phyloP scores from a whole-genome alignment of 805 yeast species.

The Komagataella pseudopastoris region DNA sequence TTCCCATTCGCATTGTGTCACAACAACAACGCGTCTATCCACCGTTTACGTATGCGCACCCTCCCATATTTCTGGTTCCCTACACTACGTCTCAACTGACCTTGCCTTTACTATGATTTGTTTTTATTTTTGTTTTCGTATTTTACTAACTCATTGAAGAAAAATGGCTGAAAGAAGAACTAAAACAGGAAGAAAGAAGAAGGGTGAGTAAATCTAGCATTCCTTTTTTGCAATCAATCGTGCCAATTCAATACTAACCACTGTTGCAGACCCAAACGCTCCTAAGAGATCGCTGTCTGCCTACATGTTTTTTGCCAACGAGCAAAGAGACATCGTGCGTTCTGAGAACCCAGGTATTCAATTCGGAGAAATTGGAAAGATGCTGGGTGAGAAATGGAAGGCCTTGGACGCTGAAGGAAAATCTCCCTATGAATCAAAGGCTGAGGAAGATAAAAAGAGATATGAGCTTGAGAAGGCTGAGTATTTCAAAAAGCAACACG shows the following conservation, averaged over 20 bases:
- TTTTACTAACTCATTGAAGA: slow-evolving; percentile 2
- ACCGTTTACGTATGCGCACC: neutral
- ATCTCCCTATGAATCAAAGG: slow-evolving; percentile 83
- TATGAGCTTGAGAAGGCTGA: slow-evolving; percentile 93
- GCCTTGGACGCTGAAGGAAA: slow-evolving; percentile 73
- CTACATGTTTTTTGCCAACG: slow-evolving; percentile 98
- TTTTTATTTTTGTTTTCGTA: slow-evolving; percentile 3
- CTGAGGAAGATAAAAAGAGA: slow-evolving; percentile 94
- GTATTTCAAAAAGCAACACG: slow-evolving; percentile 27
- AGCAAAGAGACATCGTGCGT: slow-evolving; percentile 90
- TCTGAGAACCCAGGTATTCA: slow-evolving; percentile 94
- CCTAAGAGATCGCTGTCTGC: slow-evolving; percentile 98
- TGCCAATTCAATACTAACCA: neutral
- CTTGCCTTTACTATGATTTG: neutral
- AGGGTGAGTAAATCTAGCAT: slow-evolving; percentile 8
- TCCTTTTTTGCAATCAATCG: neutral
- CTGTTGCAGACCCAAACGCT: slow-evolving; percentile 75
- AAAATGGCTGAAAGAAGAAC: slow-evolving; percentile 15
- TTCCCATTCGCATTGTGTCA: neutral
- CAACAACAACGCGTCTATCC: neutral
- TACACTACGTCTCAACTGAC: neutral
- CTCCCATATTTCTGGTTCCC: neutral
- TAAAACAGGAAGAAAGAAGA: slow-evolving; percentile 22
- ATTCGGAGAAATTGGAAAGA: slow-evolving; percentile 91
- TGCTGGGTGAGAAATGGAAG: slow-evolving; percentile 96